Evolutionary conservation across 1,284 basidiomycete species (phyloP).

Genomic region (Moesziomyces globuligerus): DNA sequence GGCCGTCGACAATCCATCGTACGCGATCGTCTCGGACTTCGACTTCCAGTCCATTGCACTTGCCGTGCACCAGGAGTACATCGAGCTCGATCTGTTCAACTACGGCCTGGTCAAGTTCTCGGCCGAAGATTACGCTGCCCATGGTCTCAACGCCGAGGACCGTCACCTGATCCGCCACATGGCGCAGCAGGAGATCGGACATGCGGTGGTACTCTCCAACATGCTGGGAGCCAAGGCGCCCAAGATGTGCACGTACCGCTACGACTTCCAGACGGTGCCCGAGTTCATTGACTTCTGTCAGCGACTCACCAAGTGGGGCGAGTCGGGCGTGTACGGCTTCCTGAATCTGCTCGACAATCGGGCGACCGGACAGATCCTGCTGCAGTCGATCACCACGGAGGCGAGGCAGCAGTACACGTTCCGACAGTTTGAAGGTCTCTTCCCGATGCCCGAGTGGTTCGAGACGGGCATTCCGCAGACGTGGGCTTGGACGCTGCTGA

Average conservation of each 20-base stretch:
- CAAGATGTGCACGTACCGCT: conserved; percentile 51
- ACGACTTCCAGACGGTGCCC: conserved; percentile 45
- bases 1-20: conserved; percentile 34
- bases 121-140: conserved; percentile 45
- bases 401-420: conserved; percentile 52
- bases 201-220: conserved; percentile 49
- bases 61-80: conserved; percentile 53
- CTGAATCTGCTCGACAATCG: conserved; percentile 51
- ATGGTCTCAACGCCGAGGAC: conserved; percentile 45
- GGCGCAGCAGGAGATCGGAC: conserved; percentile 57
- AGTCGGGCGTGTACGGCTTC: conserved; percentile 56
- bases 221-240: conserved; percentile 52
- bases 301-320: conserved; percentile 53
- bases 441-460: conserved; percentile 53
- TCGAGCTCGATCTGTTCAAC: conserved; percentile 60
- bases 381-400: conserved; percentile 58
- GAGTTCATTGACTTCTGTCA: conserved; percentile 54
- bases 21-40: conserved; percentile 44
- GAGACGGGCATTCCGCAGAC: conserved; percentile 55
- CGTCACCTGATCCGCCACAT: conserved; percentile 48
- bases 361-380: conserved; percentile 49
- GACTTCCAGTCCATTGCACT: conserved; percentile 52
- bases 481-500: conserved; percentile 59
- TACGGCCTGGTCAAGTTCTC: conserved; percentile 52
- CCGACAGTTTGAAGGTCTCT: conserved; percentile 49